phyloP scores from a whole-genome alignment of 2,329 filamentous ascomycete species.

The Penicillium crustosum region DNA sequence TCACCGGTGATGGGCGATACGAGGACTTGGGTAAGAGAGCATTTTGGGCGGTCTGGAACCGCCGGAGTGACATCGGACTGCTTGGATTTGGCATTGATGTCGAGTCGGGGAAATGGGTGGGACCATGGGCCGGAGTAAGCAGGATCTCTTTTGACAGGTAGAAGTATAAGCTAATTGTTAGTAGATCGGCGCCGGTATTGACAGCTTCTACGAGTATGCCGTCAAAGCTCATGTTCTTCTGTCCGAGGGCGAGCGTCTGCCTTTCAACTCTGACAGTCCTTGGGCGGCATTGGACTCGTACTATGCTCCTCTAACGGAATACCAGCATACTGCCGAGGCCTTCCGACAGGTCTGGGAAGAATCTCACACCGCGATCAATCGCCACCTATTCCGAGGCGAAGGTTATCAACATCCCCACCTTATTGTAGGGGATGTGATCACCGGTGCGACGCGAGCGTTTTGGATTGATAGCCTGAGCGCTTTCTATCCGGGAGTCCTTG shows the following conservation, averaged over 20 bases:
- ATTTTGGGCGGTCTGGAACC: constrained; percentile 96
- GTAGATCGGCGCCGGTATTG: constrained; percentile 85
- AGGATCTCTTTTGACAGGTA: neutral
- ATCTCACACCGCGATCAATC: constrained; percentile 81
- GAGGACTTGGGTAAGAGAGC: constrained; percentile 86
- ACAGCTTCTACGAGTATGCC: constrained; percentile 98
- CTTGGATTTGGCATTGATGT: constrained; percentile 91
- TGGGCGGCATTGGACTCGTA: constrained; percentile 60
- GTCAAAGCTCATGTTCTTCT: constrained; percentile 90
- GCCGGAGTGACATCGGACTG: constrained; percentile 79
- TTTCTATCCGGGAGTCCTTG: constrained; percentile 87
- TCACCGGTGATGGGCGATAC: constrained; percentile 84
- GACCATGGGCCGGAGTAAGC: constrained; percentile 71
- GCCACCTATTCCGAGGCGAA: constrained; percentile 78
- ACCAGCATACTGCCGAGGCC: constrained; percentile 70
- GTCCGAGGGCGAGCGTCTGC: constrained; percentile 62
- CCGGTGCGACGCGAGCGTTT: constrained; percentile 81
- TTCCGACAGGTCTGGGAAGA: constrained; percentile 83
- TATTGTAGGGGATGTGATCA: constrained; percentile 82
- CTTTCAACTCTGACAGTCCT: constrained; percentile 40
- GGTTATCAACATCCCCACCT: constrained; percentile 86
- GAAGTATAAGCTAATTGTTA: constrained; percentile 10
- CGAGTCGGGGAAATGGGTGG: constrained; percentile 86
- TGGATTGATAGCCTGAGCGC: constrained; percentile 97
- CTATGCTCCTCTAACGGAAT: constrained; percentile 62